These are phyloP conservation scores for Coelastrella sp. DNA, from an alignment of 139 green algal genomes.

Conservation along the genomic window DNA sequence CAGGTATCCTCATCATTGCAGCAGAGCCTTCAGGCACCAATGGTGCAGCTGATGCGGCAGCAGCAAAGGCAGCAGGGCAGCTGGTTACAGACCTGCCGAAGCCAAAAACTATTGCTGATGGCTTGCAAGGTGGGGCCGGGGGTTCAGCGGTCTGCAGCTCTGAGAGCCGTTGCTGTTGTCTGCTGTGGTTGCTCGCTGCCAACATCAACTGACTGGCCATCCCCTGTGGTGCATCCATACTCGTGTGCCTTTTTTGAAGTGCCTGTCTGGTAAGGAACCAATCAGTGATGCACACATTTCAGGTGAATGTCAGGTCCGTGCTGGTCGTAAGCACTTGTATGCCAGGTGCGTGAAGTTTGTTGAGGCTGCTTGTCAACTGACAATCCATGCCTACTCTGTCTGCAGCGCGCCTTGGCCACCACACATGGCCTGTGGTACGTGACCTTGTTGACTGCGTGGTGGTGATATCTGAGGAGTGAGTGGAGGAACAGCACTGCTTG, in stretches of 20 bases:
- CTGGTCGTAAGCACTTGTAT: no score
- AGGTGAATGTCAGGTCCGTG: no score
- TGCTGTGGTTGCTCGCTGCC: not conserved
- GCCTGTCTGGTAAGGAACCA: no score
- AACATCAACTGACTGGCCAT: not conserved
- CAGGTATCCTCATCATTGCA: conserved; percentile 61
- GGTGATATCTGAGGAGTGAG: conserved; percentile 21
- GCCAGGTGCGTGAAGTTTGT: no score
- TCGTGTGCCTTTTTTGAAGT: not conserved
- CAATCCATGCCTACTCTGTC: not conserved
- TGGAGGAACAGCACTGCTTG: not conserved
- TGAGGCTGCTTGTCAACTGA: no score
- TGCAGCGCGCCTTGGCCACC: conserved; percentile 13
- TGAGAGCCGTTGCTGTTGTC: not conserved
- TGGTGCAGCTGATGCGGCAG: conserved; percentile 65
- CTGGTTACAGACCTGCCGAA: conserved; percentile 60
- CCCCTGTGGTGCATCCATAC: not conserved
- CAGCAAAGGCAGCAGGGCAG: conserved; percentile 65
- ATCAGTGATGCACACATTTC: no score
- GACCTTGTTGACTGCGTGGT: conserved; percentile 76
- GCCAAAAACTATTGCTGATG: conserved; percentile 86
- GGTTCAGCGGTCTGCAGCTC: no score
- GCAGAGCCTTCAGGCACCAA: conserved; percentile 76
- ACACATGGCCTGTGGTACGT: conserved; percentile 36
- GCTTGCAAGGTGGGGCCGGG: conserved; percentile 65